Base-by-base conservation (phyloP, 2,329 filamentous ascomycete species). In the Paecilomyces sp. region DNA sequence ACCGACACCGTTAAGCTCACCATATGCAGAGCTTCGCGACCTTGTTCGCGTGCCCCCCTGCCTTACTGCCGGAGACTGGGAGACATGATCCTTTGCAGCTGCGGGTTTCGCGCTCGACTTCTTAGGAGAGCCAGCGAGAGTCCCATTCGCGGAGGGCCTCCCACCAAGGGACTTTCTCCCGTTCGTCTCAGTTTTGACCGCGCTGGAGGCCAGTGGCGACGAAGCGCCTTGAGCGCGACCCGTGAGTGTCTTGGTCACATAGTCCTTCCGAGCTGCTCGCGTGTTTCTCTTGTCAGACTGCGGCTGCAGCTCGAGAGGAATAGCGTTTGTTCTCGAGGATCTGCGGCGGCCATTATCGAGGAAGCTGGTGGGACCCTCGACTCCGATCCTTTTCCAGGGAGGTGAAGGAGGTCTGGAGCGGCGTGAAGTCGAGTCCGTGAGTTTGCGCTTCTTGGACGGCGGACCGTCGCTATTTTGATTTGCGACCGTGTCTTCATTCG, bases 321-420 rank as follows among this genome's bases (percentile, higher is more conserved):
- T 69, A 58, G 64, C 63, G 64, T 77, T 77, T 57, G 83, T 82
- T 66, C 85, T 78, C 55, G 84, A 82, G 53, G 85, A 88, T 72
- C 84, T 85, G 61, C 85, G 79, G 64, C 80, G 80, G 47, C 85
- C 85, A 71, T 85, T 80, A 61, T 83, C 80, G 54, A 89, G 84
- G 71, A 95, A 92, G 0, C 90, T 89, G 3, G 93, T 94, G 24
- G 94, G 94, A 0, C 94, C 94, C 30, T 96, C 90, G 50, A 89
- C 91, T 61, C 84, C 84, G 63, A 90, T 84, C 69, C 86, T 90
- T 79, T 94, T 97, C 94, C 94, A 99, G 24, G 94, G 94, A 65
- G 94, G 94, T 63, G 93, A 97, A 50, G 72, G 66, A 54, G 74
- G 71, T 54, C 77, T 75, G 24, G 72, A 72, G 57, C 72, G 74